Evolutionary conservation across 108 stramenopile genomes (phyloP).

Genomic region (Aurantiochytrium sp.): DNA sequence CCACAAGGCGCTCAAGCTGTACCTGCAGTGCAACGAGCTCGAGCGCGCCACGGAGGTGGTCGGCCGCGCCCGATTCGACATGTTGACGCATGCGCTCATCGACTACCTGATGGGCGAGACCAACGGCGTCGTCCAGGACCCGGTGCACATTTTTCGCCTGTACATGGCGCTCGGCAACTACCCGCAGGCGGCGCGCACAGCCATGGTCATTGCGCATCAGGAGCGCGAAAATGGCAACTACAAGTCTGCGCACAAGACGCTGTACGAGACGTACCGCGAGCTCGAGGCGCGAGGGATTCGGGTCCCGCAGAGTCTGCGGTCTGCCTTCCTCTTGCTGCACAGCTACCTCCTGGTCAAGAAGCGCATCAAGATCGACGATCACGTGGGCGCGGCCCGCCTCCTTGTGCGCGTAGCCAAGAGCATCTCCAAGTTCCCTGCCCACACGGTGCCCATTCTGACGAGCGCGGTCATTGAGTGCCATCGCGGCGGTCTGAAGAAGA

Average conservation of each 20-base stretch:
- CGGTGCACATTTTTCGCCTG: conserved; percentile 58
- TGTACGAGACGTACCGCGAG: conserved; percentile 52
- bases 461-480: conserved; percentile 63
- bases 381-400: conserved; percentile 53
- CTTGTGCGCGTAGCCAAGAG: conserved; percentile 55
- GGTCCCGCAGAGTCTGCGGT: conserved; percentile 46
- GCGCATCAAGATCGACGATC: conserved; percentile 48
- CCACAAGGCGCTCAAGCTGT: conserved; percentile 54
- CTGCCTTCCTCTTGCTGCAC: conserved; percentile 57
- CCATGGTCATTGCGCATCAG: conserved; percentile 59
- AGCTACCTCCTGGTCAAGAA: conserved; percentile 51
- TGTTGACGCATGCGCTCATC: conserved; percentile 56
- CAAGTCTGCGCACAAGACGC: conserved; percentile 48
- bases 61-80: conserved; percentile 52
- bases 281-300: conserved; percentile 46
- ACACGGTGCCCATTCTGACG: conserved; percentile 55
- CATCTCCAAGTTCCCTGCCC: conserved; percentile 57
- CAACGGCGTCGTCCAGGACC: conserved; percentile 65
- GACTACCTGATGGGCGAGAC: conserved; percentile 64
- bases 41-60: conserved; percentile 60
- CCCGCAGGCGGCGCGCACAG: conserved; percentile 56
- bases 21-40: conserved; percentile 52
- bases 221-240: conserved; percentile 62
- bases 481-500: conserved; percentile 54
- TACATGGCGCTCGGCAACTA: conserved; percentile 65